These are phyloP conservation scores for Colletotrichum tamarilloi DNA, from an alignment of 2,329 filamentous ascomycete species.

Conservation along the genomic window DNA sequence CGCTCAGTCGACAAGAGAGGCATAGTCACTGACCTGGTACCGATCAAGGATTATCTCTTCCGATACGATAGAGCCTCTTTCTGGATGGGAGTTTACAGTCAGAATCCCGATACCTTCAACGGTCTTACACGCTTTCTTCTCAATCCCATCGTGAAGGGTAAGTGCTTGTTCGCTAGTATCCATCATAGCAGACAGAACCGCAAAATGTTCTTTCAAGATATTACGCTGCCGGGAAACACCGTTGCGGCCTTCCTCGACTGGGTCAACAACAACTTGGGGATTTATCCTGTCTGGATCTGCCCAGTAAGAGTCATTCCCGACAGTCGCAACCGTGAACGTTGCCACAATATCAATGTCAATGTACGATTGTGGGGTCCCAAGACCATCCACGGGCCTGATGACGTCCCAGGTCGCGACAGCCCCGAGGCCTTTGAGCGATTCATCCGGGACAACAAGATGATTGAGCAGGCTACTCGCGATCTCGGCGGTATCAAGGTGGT, in stretches of 20 bases:
- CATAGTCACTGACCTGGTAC: constrained; percentile 38
- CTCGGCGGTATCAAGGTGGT: constrained; percentile 75
- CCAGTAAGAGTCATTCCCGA: constrained; percentile 34
- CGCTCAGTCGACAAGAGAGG: not conserved
- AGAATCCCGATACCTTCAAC: constrained; percentile 67
- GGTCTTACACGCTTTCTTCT: constrained; percentile 66
- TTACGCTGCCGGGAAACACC: constrained; percentile 65
- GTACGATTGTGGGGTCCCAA: constrained; percentile 21
- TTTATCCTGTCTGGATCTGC: constrained; percentile 46
- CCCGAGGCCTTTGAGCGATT: constrained; percentile 45
- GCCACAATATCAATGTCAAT: constrained; percentile 2
- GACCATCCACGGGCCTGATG: constrained; percentile 6
- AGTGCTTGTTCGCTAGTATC: constrained; percentile 71
- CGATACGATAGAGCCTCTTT: constrained; percentile 74
- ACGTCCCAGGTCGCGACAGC: not conserved
- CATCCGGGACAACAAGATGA: constrained; percentile 64
- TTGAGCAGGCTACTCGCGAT: constrained; percentile 70
- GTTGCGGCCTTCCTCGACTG: constrained; percentile 47
- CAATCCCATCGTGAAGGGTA: constrained; percentile 70
- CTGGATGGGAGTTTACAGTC: constrained; percentile 71
- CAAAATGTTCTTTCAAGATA: constrained; percentile 71
- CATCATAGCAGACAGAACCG: constrained; percentile 67
- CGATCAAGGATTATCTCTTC: constrained; percentile 63
- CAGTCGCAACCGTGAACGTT: not conserved
- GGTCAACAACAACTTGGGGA: constrained; percentile 40